Evolutionary conservation across 345 rosid genomes (phyloP).

Genomic region (Mallotus nudiflorus): DNA sequence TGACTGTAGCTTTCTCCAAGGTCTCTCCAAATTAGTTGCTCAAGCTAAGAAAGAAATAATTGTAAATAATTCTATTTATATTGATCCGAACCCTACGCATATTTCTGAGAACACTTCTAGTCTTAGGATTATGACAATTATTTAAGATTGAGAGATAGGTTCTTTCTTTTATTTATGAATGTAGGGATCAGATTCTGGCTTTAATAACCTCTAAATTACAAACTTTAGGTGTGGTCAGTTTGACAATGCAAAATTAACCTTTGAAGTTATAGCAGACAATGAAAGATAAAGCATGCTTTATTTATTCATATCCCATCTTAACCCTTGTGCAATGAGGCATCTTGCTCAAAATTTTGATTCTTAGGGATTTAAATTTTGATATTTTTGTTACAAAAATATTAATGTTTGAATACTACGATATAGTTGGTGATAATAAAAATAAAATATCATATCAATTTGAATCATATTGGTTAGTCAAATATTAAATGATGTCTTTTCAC

Average conservation of each 20-base stretch:
- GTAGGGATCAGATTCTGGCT: constrained; percentile 1
- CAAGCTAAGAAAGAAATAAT: no score
- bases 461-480: no score
- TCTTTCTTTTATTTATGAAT: constrained; percentile 1
- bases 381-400: no score
- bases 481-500: no score
- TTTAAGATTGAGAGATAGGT: background rate
- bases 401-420: no score
- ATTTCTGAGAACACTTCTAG: background rate
- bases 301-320: constrained; percentile 94
- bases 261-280: constrained; percentile 91
- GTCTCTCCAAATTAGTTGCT: no score
- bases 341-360: constrained; percentile 95
- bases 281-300: constrained; percentile 96
- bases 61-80: no score
- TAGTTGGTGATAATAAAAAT: no score
- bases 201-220: constrained; percentile 19
- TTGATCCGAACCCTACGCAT: background rate
- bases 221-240: constrained; percentile 90
- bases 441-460: no score
- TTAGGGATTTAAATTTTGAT: no score
- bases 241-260: constrained; percentile 92
- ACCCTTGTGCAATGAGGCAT: constrained; percentile 97
- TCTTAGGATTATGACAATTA: background rate
- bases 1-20: no score